phyloP scores from a whole-genome alignment of 2,329 filamentous ascomycete species.

The Decorospora gaudefroyi region DNA sequence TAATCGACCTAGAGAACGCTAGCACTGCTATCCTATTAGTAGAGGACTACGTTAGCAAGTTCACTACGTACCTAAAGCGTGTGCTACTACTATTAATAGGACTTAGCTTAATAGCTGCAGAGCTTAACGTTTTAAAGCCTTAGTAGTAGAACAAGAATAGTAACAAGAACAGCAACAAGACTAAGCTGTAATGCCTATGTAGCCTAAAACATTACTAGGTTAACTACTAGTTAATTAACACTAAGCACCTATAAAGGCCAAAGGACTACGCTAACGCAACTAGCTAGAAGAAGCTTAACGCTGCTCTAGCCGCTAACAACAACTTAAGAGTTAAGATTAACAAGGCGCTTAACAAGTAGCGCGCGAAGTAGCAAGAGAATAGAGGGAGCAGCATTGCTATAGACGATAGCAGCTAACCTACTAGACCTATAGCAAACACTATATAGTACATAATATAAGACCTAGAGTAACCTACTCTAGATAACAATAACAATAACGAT shows the following conservation, averaged over 20 bases:
- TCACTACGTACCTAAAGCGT: not conserved
- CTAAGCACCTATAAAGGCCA: not conserved
- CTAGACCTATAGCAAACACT: not conserved
- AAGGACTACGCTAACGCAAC: not conserved
- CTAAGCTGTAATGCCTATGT: not conserved
- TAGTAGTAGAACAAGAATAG: not conserved
- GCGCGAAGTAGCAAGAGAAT: not conserved
- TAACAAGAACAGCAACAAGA: not conserved
- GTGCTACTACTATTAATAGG: not conserved
- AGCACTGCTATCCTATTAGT: not conserved
- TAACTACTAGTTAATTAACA: not conserved
- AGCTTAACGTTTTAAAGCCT: not conserved
- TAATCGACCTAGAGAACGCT: not conserved
- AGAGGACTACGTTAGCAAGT: not conserved
- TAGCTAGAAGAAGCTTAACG: not conserved
- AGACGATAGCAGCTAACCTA: not conserved
- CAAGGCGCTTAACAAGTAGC: not conserved
- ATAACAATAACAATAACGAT: not conserved
- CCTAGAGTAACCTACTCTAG: not conserved
- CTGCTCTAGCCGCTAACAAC: not conserved
- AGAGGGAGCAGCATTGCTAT: not conserved
- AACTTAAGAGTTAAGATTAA: not conserved
- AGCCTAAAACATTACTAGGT: not conserved
- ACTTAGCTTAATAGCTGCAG: not conserved
- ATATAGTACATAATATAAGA: not conserved